These are phyloP conservation scores for Naganishia friedmannii DNA, from an alignment of 768 basidiomycete genomes.

Conservation along the genomic window DNA sequence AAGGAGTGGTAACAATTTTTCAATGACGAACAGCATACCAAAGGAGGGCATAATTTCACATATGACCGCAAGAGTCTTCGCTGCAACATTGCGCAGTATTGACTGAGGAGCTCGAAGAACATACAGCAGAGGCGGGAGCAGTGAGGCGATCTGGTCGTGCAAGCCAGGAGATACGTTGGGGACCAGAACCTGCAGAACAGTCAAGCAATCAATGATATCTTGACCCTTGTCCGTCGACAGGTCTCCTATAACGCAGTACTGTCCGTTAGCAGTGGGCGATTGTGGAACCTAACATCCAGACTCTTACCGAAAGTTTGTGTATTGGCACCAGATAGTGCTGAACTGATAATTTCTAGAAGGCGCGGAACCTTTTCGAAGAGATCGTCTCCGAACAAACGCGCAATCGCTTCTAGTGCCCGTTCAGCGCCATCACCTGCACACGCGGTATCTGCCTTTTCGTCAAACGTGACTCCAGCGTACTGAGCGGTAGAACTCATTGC, in stretches of 20 bases:
- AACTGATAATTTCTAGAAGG: conserved; percentile 83
- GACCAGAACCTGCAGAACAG: conserved; percentile 77
- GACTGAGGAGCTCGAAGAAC: conserved; percentile 83
- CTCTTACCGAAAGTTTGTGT: background rate
- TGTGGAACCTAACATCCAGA: background rate
- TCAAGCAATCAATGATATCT: conserved; percentile 86
- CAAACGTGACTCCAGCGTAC: conserved; percentile 31
- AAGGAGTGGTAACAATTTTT: conserved; percentile 73
- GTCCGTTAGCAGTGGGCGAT: background rate
- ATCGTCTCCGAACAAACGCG: conserved; percentile 67
- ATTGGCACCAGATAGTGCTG: background rate
- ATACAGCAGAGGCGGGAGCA: conserved; percentile 72
- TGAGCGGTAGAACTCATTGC: conserved; percentile 44
- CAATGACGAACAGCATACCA: conserved; percentile 86
- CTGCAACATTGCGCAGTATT: conserved; percentile 82
- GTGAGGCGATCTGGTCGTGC: conserved; percentile 64
- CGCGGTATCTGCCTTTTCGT: conserved; percentile 23
- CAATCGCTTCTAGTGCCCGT: conserved; percentile 75
- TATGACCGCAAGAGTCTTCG: conserved; percentile 79
- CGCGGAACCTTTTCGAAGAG: conserved; percentile 79
- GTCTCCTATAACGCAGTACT: background rate
- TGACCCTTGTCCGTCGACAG: conserved; percentile 53
- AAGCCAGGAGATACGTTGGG: conserved; percentile 71
- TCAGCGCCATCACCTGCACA: conserved; percentile 81
- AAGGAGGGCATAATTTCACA: conserved; percentile 80